Base-by-base conservation (phyloP, 1,139 yeast genomes). In the Scheffersomyces titani region DNA sequence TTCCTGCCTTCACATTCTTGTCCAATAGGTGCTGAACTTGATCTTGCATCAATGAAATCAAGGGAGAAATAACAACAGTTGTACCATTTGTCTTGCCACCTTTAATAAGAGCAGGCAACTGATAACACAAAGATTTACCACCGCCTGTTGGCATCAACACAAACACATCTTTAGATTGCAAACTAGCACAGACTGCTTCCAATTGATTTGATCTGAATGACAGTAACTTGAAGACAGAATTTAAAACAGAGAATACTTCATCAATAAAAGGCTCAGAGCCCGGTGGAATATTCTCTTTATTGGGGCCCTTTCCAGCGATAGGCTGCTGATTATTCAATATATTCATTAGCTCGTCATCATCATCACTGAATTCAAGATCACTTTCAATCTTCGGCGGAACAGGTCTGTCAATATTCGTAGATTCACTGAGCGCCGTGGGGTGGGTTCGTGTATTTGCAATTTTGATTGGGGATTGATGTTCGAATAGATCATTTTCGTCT, bases 141-240 rank as follows among this genome's bases (percentile, higher is more conserved):
- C 99, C 99, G 50, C 99, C 99, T 0, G 99, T 96, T 0, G 99
- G 99, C 98, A 96, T 94, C 63, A 96, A 78, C 1, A 96, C 98
- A 75, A 96, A 92, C 0, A 91, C 97, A 70, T 96, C 99, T 52
- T 83, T 82, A 0, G 97, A 97, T 16, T 81, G 72, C 45, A 96
- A 75, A 0, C 97, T 88, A 0, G 97, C 88, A 63, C 89, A 86
- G 13, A 96, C 83, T 0, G 98, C 98, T 58, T 91, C 96, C 49
- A 88, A 74, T 69, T 96, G 99, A 69, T 94, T 91, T 3, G 87
- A 83, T 54, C 99, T 81, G 69, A 96, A 96, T 0, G 83, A 79
- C 7, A 78, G 73, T 49, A 96, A 71, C 50, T 86, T 83, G 70
- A 96, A 96, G 2, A 81, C 83, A 11, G 80, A 70, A 44, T 79